Evolutionary conservation across 2,329 filamentous ascomycete genomes (phyloP).

Genomic region (Ceratocystis cubensis): DNA sequence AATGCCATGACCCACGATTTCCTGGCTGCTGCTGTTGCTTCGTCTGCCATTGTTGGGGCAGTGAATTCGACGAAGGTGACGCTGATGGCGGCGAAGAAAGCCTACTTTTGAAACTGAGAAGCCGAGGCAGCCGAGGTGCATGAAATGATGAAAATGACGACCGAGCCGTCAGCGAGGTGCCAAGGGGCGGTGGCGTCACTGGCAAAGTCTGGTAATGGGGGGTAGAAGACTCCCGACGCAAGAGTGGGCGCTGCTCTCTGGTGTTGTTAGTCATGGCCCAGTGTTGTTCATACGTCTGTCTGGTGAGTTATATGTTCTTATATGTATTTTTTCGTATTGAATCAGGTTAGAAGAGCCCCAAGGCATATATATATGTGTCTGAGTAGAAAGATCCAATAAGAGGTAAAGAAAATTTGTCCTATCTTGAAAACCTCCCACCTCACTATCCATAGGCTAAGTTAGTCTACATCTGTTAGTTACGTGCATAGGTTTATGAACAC

Average conservation of each 20-base stretch:
- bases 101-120: background rate
- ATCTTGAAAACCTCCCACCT: background rate
- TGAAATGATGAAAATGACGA: constrained; percentile 13
- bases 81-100: background rate
- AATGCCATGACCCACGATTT: background rate
- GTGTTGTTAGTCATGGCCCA: background rate
- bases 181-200: constrained; percentile 12
- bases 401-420: background rate
- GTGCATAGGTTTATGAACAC: background rate
- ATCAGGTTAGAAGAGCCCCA: too few species aligned
- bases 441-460: background rate
- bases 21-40: background rate
- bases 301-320: background rate
- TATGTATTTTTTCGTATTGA: too few species aligned
- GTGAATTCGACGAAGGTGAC: background rate
- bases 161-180: constrained; percentile 3
- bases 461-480: background rate
- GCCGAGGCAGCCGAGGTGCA: constrained; percentile 9
- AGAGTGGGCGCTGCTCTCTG: constrained; percentile 11
- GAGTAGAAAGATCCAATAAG: too few species aligned
- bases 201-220: constrained; percentile 20
- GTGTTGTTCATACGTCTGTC: background rate
- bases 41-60: background rate
- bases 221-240: constrained; percentile 15
- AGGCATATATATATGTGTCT: too few species aligned